Conservation (phyloP, 2,329 filamentous ascomycete species). For the Thermothelomyces thermophilus region DNA sequence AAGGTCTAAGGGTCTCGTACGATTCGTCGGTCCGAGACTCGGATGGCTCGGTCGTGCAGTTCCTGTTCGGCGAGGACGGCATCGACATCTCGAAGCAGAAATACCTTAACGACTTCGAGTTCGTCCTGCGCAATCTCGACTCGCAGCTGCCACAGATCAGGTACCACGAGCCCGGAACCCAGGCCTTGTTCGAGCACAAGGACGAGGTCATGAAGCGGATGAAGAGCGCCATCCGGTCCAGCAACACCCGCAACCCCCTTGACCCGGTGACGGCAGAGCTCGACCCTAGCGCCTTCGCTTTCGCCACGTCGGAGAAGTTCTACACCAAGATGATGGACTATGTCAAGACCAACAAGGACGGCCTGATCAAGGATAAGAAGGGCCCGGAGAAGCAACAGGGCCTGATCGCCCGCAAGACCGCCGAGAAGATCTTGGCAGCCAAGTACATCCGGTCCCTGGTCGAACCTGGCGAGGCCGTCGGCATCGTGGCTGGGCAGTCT, state of each 20-base stretch:
- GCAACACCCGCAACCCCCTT: slow-evolving; percentile 52
- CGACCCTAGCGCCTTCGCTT: slow-evolving; percentile 70
- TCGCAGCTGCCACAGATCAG: slow-evolving; percentile 73
- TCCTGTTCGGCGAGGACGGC: slow-evolving; percentile 94
- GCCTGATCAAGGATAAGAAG: slow-evolving; percentile 48
- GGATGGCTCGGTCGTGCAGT: slow-evolving; percentile 89
- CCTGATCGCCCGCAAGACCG: slow-evolving; percentile 59
- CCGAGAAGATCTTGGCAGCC: slow-evolving; percentile 77
- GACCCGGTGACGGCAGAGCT: slow-evolving; percentile 71
- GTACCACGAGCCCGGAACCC: slow-evolving; percentile 47
- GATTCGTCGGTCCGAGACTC: slow-evolving; percentile 91
- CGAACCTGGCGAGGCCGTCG: slow-evolving; percentile 92
- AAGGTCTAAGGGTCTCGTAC: slow-evolving; percentile 85
- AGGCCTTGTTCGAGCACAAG: slow-evolving; percentile 45
- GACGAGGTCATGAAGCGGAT: slow-evolving; percentile 65
- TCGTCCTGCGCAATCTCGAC: slow-evolving; percentile 77
- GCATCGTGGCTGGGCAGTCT: slow-evolving; percentile 93
- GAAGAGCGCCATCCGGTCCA: slow-evolving; percentile 73
- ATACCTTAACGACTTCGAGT: slow-evolving; percentile 83
- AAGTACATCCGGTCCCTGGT: slow-evolving; percentile 91
- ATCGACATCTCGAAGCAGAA: slow-evolving; percentile 91
- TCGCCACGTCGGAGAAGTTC: slow-evolving; percentile 86
- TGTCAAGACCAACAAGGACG: slow-evolving; percentile 66
- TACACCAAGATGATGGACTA: slow-evolving; percentile 68
- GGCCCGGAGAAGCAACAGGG: slow-evolving; percentile 34